phyloP scores from a whole-genome alignment of 495 filamentous ascomycete genomes.

The Staphylotrichum longicolle region DNA sequence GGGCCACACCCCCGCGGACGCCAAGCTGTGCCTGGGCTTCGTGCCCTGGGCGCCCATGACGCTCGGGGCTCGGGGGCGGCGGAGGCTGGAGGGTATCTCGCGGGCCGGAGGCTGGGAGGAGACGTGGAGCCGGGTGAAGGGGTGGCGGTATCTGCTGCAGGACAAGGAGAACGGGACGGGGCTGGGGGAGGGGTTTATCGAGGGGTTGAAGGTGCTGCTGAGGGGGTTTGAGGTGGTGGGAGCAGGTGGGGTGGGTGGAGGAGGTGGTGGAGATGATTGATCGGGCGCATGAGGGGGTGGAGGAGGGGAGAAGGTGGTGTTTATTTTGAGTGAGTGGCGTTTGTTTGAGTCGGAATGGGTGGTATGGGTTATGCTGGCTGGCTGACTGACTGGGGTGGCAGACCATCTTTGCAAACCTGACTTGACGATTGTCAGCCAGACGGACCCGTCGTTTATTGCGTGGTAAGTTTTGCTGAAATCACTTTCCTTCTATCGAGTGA shows the following conservation, averaged over 20 bases:
- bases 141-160: slow-evolving; percentile 79
- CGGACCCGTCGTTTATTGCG: slow-evolving; percentile 58
- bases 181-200: slow-evolving; percentile 58
- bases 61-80: slow-evolving; percentile 55
- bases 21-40: slow-evolving; percentile 58
- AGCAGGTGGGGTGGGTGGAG: slow-evolving; percentile 61
- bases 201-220: slow-evolving; percentile 63
- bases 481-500: no score
- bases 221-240: no score
- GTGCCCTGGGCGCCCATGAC: slow-evolving; percentile 81
- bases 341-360: neutral
- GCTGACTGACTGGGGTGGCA: slow-evolving; percentile 26
- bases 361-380: no score
- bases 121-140: slow-evolving; percentile 51
- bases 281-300: slow-evolving; percentile 56
- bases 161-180: slow-evolving; percentile 66
- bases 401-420: slow-evolving; percentile 90
- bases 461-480: slow-evolving; percentile 29
- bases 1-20: slow-evolving; percentile 54
- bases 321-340: slow-evolving; percentile 67
- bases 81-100: slow-evolving; percentile 51
- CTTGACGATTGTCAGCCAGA: slow-evolving; percentile 51
- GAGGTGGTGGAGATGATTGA: slow-evolving; percentile 71
- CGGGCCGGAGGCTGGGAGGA: slow-evolving; percentile 50
- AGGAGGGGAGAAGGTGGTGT: slow-evolving; percentile 56